Percentiles rank a stretch among this genome's conserved stretches.
phyloP scores from a whole-genome alignment of 2,329 filamentous ascomycete species.

The Trichoderma cornu-damae region DNA sequence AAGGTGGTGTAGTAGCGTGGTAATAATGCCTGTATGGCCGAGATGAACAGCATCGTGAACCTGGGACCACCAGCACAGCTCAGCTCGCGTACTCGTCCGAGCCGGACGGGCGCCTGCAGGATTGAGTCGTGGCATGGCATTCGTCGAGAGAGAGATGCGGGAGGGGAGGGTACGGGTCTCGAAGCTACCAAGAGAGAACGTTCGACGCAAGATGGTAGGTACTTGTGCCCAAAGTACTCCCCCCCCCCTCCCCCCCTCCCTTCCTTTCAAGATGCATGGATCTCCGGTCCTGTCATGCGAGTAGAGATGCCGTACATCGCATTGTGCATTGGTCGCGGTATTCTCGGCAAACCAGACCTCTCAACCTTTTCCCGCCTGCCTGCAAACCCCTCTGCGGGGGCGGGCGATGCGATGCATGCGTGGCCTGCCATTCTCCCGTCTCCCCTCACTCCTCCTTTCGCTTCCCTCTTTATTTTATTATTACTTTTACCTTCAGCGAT shows the following conservation, averaged over 20 bases:
- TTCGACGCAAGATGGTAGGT: neutral
- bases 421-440: neutral
- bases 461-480: neutral
- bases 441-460: neutral
- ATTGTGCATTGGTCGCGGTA: slow-evolving; percentile 11
- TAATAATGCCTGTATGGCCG: slow-evolving; percentile 2
- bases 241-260: neutral
- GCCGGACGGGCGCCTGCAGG: neutral
- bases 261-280: slow-evolving; percentile 7
- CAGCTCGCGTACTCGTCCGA: neutral
- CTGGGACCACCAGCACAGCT: neutral
- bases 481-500: too few relatives aligned
- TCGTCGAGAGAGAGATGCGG: neutral
- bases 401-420: slow-evolving; percentile 2
- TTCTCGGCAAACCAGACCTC: slow-evolving; percentile 16
- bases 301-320: slow-evolving; percentile 12
- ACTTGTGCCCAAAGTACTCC: slow-evolving; percentile 14
- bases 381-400: slow-evolving; percentile 13
- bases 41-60: neutral
- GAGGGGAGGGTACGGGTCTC: neutral
- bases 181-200: too few relatives aligned
- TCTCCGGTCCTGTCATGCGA: slow-evolving; percentile 10
- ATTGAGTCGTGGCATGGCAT: neutral
- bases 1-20: slow-evolving; percentile 2
- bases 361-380: neutral